A percentile compares a stretch with the other conserved stretches of the same genome.
These are phyloP conservation scores for Glomus cerebriforme DNA, from an alignment of 192 early-diverging fungal species.

Conservation along the genomic window DNA sequence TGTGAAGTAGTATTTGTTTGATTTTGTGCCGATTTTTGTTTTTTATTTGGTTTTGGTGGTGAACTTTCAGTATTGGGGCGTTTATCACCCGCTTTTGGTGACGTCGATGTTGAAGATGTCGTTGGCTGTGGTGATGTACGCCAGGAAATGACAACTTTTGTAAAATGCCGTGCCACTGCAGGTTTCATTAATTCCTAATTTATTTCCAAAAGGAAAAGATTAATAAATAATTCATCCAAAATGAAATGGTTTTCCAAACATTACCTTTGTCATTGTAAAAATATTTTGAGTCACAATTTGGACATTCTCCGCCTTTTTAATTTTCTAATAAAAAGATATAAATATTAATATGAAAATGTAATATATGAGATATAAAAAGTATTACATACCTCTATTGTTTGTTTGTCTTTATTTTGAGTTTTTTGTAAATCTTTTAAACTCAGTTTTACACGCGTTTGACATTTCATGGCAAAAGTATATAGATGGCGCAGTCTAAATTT, in stretches of 20 bases:
- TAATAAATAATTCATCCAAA: neutral
- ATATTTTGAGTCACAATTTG: constrained; percentile 22
- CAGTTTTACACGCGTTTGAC: constrained; percentile 5
- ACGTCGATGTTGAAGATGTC: neutral
- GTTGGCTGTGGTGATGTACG: neutral
- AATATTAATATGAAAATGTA: neutral
- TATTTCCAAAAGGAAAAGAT: neutral
- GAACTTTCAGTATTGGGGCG: neutral
- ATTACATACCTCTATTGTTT: constrained; percentile 17
- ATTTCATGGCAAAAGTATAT: neutral
- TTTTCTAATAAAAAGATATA: neutral
- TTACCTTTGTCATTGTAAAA: constrained; percentile 27
- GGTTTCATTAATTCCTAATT: constrained; percentile 28
- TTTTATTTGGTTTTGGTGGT: neutral
- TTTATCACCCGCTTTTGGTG: neutral
- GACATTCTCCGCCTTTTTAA: constrained; percentile 14
- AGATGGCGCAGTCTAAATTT: constrained; percentile 11
- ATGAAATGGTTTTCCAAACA: neutral
- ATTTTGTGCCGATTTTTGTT: neutral
- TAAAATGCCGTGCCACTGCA: neutral
- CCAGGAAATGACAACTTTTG: constrained; percentile 22
- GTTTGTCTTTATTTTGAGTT: neutral
- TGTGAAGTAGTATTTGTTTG: neutral
- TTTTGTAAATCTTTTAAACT: constrained; percentile 28
- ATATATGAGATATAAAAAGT: neutral